Conservation (phyloP, 148 eudicot genomes). For the Diospyros kaki region DNA sequence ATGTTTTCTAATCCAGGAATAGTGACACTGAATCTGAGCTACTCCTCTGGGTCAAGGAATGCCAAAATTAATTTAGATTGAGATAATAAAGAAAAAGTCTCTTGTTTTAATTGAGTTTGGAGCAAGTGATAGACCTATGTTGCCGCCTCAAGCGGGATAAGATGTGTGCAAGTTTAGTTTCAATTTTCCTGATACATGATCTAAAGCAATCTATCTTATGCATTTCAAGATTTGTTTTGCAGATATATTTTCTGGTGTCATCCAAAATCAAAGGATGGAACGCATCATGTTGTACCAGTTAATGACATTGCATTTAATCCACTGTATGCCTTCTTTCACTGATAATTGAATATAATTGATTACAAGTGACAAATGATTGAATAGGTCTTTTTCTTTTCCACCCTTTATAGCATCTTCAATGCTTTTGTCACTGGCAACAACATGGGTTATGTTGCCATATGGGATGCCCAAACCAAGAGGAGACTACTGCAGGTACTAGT, state of each 20-base stretch:
- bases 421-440: conserved; percentile 77
- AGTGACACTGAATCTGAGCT: too few relatives aligned
- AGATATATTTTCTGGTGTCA: conserved; percentile 83
- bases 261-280: conserved; percentile 63
- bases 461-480: conserved; percentile 71
- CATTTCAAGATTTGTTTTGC: conserved; percentile 9
- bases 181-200: neutral
- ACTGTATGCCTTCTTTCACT: conserved; percentile 43
- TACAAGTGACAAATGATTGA: neutral
- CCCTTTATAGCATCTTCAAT: conserved; percentile 36
- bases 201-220: neutral
- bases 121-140: too few relatives aligned
- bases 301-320: conserved; percentile 80
- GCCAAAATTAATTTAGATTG: too few relatives aligned
- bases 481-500: conserved; percentile 61
- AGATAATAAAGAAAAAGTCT: too few relatives aligned
- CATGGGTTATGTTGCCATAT: conserved; percentile 66
- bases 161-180: neutral
- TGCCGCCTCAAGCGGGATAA: too few relatives aligned
- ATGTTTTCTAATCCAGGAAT: too few relatives aligned
- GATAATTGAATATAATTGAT: conserved; percentile 1
- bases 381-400: neutral
- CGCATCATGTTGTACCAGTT: conserved; percentile 55
- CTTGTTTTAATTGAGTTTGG: too few relatives aligned
- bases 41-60: too few relatives aligned